Percentiles rank a stretch among this genome's conserved stretches.
Conservation (phyloP, 2,329 filamentous ascomycete species). For the Monilinia polystroma region DNA sequence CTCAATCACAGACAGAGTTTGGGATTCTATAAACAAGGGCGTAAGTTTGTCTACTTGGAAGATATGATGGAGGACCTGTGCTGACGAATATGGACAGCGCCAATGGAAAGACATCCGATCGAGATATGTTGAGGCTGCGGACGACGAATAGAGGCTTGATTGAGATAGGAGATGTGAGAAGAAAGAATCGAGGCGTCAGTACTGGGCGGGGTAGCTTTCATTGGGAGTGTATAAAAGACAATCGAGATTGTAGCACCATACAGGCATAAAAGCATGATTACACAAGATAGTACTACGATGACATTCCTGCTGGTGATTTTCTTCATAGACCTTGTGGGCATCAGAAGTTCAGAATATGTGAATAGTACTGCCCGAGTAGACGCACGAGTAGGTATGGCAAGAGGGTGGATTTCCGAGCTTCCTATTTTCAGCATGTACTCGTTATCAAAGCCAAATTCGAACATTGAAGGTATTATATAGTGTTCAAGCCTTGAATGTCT, state of each 20-base stretch:
- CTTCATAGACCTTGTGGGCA: not conserved
- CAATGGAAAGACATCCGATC: slow-evolving; percentile 99
- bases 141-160: slow-evolving; percentile 50
- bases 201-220: slow-evolving; percentile 19
- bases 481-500: not conserved
- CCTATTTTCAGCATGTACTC: not conserved
- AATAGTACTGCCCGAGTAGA: not conserved
- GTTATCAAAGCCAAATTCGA: not conserved
- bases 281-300: not conserved
- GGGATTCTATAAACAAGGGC: slow-evolving; percentile 88
- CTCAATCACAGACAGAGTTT: slow-evolving; percentile 75
- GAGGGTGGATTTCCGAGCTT: not conserved
- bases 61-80: slow-evolving; percentile 20
- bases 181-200: slow-evolving; percentile 18
- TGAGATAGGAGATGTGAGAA: not conserved
- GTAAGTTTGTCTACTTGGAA: slow-evolving; percentile 57
- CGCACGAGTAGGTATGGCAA: not conserved
- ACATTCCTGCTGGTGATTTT: not conserved
- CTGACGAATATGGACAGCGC: slow-evolving; percentile 60
- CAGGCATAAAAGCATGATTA: slow-evolving; percentile 22
- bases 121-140: slow-evolving; percentile 73
- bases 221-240: slow-evolving; percentile 38
- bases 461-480: not conserved
- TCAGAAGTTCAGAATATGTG: not conserved
- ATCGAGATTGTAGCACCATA: slow-evolving; percentile 29